Conservation (phyloP, 139 green algal species). For the Chlorella sp. region DNA sequence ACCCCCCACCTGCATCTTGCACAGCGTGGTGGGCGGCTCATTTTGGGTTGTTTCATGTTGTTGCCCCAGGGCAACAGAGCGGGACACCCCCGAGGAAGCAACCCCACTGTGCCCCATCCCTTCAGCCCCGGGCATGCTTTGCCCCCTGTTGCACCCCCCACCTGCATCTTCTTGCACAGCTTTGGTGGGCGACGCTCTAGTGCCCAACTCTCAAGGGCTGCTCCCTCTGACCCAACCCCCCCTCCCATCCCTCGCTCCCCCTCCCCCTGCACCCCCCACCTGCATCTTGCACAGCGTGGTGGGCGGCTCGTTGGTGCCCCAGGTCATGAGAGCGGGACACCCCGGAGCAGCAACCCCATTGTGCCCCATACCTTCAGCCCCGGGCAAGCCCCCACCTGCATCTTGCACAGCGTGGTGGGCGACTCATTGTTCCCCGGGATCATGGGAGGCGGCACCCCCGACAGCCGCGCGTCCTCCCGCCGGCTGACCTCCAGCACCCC, state of each 20-base stretch:
- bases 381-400: constrained; percentile 10
- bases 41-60: no score
- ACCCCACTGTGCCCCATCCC: no score
- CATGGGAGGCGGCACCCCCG: constrained; percentile 28
- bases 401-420: constrained; percentile 29
- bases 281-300: constrained; percentile 34
- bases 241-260: background rate
- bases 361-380: no score
- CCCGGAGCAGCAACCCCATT: no score
- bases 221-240: background rate
- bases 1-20: constrained; percentile 18
- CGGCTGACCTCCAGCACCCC: background rate
- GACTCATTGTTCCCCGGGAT: constrained; percentile 22
- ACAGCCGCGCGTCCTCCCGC: background rate
- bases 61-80: no score
- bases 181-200: no score
- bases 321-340: constrained; percentile 23
- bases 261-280: background rate
- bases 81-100: no score
- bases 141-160: no score
- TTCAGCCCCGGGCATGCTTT: no score
- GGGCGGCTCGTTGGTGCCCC: constrained; percentile 8
- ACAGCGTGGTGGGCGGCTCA: constrained; percentile 29
- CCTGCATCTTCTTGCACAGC: no score
- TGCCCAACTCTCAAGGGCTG: no score